Base-by-base conservation (phyloP, 1,284 basidiomycete genomes). In the Cutaneotrichosporon cyanovorans region DNA sequence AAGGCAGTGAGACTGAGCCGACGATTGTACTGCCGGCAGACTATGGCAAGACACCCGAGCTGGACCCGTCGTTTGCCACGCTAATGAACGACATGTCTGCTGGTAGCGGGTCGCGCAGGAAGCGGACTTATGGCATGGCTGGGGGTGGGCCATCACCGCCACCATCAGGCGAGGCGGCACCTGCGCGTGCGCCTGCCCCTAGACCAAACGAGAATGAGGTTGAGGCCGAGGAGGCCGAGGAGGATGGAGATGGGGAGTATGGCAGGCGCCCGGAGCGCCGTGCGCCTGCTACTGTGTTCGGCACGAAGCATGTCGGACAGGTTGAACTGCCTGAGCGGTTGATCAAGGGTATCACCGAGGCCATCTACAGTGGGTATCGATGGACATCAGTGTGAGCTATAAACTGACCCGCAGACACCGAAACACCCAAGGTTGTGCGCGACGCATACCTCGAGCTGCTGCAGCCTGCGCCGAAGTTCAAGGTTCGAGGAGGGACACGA, bases 221-320 rank as follows among this genome's bases (percentile, higher is more conserved):
- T 7, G 21, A 25, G 14, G 42, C 25, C 23, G 20, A 36, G 15
- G 31, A 16, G 5, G 32, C 32, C 21, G 32, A n/a, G n/a, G n/a
- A n/a, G n/a, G n/a, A n/a, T n/a, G n/a, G n/a, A 22, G 15, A 18
- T 34, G n/a, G 33, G 10, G 6, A 15, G n/a, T 3, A 14, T 37
- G 28, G 18, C 21, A 5, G 21, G 50, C 51, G 37, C 37, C 51
- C 28, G 63, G 69, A 77, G 37, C 72, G 84, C 47, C 84, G 85
- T 61, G 87, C 85, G 19, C 85, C 87, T 41, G 87, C 87, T 22
- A 85, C 87, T 18, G 69, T 75, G 12, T 84, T 87, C 66, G 88
- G 87, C 15, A 84, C 83, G 55, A 77, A 81, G 53, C 69, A 76
- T 23, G 76, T 87, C 42, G 84, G 85, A 8, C 72, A 80, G 45